These are phyloP conservation scores for Cladosporium sp. DNA, from an alignment of 2,329 filamentous ascomycete species.

Conservation along the genomic window DNA sequence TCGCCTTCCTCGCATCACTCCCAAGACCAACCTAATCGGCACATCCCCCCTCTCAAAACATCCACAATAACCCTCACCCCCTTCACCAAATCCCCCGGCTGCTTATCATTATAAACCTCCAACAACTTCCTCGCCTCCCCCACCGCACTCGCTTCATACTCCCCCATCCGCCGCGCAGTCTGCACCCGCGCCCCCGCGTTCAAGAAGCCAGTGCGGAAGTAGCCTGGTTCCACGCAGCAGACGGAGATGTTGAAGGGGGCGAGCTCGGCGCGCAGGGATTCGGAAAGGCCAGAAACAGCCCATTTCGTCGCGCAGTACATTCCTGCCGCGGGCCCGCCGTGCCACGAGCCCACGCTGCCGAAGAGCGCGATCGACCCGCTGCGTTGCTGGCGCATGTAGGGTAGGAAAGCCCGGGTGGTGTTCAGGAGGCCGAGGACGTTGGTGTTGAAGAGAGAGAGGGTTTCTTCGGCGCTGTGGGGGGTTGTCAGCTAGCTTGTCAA, in stretches of 20 bases:
- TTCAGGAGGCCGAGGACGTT: slow-evolving; percentile 23
- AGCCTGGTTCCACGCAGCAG: slow-evolving; percentile 48
- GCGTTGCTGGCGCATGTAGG: slow-evolving; percentile 20
- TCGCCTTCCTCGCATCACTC: slow-evolving; percentile 35
- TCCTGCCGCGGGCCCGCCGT: slow-evolving; percentile 30
- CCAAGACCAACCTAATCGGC: slow-evolving; percentile 54
- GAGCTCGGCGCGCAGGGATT: slow-evolving; percentile 43
- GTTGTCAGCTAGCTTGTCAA: too few species aligned
- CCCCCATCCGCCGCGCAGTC: slow-evolving; percentile 19
- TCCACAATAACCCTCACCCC: slow-evolving; percentile 52
- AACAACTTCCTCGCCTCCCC: slow-evolving; percentile 32
- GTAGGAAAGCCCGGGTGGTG: slow-evolving; percentile 21
- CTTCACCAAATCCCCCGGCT: slow-evolving; percentile 55
- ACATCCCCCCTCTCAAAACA: slow-evolving; percentile 45
- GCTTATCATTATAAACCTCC: slow-evolving; percentile 41
- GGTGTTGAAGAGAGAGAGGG: slow-evolving; percentile 19
- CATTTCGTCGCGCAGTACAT: slow-evolving; percentile 46
- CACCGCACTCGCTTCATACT: slow-evolving; percentile 34
- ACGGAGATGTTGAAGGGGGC: slow-evolving; percentile 38
- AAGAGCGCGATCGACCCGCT: slow-evolving; percentile 30
- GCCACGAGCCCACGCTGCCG: slow-evolving; percentile 46
- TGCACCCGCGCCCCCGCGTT: slow-evolving; percentile 23
- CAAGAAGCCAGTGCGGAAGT: slow-evolving; percentile 51
- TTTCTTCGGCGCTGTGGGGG: slow-evolving; percentile 14
- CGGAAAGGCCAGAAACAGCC: slow-evolving; percentile 43